These are phyloP conservation scores for Malus hybrid DNA, from an alignment of 331 rosid species.

Conservation along the genomic window DNA sequence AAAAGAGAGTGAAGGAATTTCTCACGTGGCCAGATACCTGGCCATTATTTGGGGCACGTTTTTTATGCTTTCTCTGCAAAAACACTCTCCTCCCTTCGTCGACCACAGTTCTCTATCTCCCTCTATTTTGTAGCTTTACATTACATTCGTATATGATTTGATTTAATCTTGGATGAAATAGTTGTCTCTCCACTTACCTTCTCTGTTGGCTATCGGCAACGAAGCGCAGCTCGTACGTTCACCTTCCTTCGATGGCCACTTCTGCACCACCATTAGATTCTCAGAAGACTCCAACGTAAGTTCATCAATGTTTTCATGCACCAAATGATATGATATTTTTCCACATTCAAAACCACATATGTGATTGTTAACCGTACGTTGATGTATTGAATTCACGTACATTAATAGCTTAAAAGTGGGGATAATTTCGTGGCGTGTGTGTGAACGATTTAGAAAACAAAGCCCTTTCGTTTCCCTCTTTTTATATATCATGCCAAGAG, in stretches of 20 bases:
- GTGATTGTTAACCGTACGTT: not conserved
- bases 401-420: no score
- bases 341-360: not conserved
- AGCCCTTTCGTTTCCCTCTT: no score
- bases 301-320: not conserved
- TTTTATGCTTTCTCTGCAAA: no score
- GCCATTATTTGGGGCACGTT: not conserved
- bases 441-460: no score
- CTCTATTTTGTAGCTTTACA: not conserved
- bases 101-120: not conserved
- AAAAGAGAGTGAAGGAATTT: not conserved
- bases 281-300: constrained; percentile 4
- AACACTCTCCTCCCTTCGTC: not conserved
- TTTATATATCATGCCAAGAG: not conserved
- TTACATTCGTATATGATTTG: not conserved
- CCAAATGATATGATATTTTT: not conserved
- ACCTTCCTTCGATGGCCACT: not conserved
- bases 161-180: not conserved
- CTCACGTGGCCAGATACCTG: not conserved
- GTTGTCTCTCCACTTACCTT: not conserved
- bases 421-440: not conserved
- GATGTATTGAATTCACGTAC: no score
- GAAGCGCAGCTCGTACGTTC: not conserved
- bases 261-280: not conserved
- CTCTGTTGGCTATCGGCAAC: not conserved